Conservation (phyloP, 345 rosid species). For the Limnanthes douglasii region DNA sequence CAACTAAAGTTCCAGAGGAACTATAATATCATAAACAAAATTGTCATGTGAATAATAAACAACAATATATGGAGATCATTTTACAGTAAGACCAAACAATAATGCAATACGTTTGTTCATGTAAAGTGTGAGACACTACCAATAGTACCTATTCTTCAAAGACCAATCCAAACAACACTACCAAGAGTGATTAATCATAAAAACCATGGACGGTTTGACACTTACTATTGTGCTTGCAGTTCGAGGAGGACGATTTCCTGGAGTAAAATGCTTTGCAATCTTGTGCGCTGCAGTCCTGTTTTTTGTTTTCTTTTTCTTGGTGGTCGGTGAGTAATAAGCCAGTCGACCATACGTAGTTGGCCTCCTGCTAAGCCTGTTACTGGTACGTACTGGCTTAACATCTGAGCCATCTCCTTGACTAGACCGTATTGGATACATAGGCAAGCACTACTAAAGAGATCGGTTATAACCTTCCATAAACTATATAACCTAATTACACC, state of each 20-base stretch:
- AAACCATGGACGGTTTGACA: no score
- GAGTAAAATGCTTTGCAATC: conserved; percentile 71
- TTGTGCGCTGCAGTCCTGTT: conserved; percentile 88
- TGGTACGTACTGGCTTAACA: conserved; percentile 75
- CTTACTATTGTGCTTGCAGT: conserved; percentile 48
- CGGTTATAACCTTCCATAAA: conserved; percentile 34
- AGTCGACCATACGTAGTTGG: conserved; percentile 54
- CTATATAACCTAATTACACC: no score
- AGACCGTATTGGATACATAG: conserved; percentile 77
- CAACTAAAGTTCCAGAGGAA: background rate
- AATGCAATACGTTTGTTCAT: no score
- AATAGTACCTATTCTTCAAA: background rate
- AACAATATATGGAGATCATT: background rate
- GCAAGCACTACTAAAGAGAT: conserved; percentile 26
- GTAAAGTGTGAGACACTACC: no score
- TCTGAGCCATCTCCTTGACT: conserved; percentile 80
- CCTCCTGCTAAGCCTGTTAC: conserved; percentile 88
- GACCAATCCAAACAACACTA: background rate
- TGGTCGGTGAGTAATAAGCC: conserved; percentile 39
- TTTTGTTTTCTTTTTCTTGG: conserved; percentile 67
- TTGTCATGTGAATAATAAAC: background rate
- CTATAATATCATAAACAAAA: background rate
- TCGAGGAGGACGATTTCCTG: conserved; percentile 43
- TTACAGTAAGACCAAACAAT: background rate
- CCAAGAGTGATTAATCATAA: background rate